Percentiles rank a stretch among this genome's conserved stretches.
Evolutionary conservation across 306 rosid species (phyloP).

Genomic region (Castanopsis chinensis): DNA sequence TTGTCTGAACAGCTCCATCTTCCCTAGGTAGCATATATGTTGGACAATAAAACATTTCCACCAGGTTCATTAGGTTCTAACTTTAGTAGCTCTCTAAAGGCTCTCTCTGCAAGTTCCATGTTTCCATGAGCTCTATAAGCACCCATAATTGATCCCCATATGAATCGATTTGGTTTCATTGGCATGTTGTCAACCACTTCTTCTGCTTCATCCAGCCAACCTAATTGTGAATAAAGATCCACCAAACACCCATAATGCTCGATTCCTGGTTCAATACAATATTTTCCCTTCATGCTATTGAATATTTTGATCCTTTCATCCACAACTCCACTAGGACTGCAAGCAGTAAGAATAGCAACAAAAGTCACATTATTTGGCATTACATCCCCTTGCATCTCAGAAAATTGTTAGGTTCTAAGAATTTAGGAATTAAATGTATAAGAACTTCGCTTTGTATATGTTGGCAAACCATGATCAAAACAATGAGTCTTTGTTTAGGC

Average conservation of each 20-base stretch:
- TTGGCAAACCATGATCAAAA: too few relatives aligned
- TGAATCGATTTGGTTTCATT: conserved; percentile 41
- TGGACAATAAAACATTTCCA: conserved; percentile 50
- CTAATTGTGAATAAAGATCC: conserved; percentile 48
- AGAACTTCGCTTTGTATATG: too few relatives aligned
- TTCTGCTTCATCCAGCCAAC: conserved; percentile 41
- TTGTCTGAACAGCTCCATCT: conserved; percentile 45
- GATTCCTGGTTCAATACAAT: conserved; percentile 38
- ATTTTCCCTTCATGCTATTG: conserved; percentile 33
- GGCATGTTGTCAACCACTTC: conserved; percentile 47
- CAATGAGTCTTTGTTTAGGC: too few relatives aligned
- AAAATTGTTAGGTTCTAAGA: too few relatives aligned
- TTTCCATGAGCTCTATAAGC: conserved; percentile 50
- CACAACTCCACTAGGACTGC: conserved; percentile 51
- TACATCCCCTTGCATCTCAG: conserved; percentile 37
- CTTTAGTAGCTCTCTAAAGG: conserved; percentile 38
- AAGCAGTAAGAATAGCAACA: conserved; percentile 50
- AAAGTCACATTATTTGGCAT: conserved; percentile 48
- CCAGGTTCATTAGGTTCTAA: conserved; percentile 52
- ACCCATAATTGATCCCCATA: conserved; percentile 54
- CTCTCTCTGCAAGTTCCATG: conserved; percentile 45
- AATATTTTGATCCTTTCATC: conserved; percentile 47
- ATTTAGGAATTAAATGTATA: too few relatives aligned
- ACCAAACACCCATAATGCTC: conserved; percentile 62
- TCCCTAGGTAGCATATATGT: conserved; percentile 48